Evolutionary conservation across 768 basidiomycete species (phyloP).

Genomic region (Antrodiella citrinella): DNA sequence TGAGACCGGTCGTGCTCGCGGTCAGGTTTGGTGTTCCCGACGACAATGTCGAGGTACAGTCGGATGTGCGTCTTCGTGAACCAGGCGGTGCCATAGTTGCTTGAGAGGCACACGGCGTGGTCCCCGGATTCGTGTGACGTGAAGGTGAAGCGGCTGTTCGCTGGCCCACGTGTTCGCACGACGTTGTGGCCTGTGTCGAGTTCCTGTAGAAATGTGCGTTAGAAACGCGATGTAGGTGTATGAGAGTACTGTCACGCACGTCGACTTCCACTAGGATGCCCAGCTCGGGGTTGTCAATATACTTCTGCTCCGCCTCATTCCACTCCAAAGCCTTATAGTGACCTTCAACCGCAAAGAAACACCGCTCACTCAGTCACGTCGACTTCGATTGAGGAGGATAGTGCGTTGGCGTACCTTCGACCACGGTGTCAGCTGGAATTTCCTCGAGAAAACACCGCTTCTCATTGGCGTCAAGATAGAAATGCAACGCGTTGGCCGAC

Average conservation of each 20-base stretch:
- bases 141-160: conserved; percentile 92
- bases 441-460: conserved; percentile 96
- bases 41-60: conserved; percentile 89
- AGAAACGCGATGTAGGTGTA: background rate
- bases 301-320: conserved; percentile 63
- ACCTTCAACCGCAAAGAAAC: conserved; percentile 37
- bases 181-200: conserved; percentile 73
- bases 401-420: conserved; percentile 58
- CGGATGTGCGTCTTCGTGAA: conserved; percentile 79
- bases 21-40: conserved; percentile 83
- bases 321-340: conserved; percentile 92
- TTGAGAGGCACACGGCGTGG: conserved; percentile 93
- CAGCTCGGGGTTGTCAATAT: conserved; percentile 63
- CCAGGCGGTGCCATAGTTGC: conserved; percentile 84
- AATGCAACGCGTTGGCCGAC: conserved; percentile 74
- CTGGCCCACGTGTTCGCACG: conserved; percentile 84
- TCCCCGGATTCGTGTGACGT: conserved; percentile 96
- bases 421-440: conserved; percentile 88
- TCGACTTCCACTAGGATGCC: conserved; percentile 90
- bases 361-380: background rate
- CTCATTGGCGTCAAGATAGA: conserved; percentile 93
- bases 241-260: conserved; percentile 37
- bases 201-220: conserved; percentile 48
- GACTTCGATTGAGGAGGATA: background rate
- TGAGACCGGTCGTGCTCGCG: conserved; percentile 82